phyloP scores from a whole-genome alignment of 306 rosid genomes.

The Cercis canadensis region DNA sequence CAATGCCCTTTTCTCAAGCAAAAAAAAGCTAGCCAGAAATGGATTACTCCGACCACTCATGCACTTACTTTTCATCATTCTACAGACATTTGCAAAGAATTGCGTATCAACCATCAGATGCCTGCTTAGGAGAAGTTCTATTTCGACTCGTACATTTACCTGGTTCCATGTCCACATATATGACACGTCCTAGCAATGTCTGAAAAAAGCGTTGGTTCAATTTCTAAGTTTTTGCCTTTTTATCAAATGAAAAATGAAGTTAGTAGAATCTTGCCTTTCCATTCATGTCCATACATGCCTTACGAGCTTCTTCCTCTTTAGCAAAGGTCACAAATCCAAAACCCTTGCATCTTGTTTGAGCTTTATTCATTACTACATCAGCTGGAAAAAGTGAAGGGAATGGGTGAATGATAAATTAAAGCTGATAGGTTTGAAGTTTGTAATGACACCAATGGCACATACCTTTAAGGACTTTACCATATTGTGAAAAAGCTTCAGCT shows the following conservation, averaged over 20 bases:
- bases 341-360: constrained; percentile 39
- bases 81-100: neutral
- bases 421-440: neutral
- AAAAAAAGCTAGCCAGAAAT: no score
- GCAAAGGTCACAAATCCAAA: constrained; percentile 45
- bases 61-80: no score
- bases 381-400: constrained; percentile 26
- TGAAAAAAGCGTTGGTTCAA: constrained; percentile 4
- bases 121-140: neutral
- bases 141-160: neutral
- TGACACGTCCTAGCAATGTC: constrained; percentile 41
- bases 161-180: constrained; percentile 36
- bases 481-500: constrained; percentile 38
- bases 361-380: constrained; percentile 38
- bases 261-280: constrained; percentile 31
- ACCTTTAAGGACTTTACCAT: constrained; percentile 39
- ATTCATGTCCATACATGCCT: constrained; percentile 38
- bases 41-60: no score
- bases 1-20: no score
- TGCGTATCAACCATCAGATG: constrained; percentile 16
- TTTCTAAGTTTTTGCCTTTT: constrained; percentile 11
- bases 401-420: neutral
- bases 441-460: neutral
- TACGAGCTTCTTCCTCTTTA: constrained; percentile 43
- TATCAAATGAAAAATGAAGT: neutral